Evolutionary conservation across 352 stramenopile species (phyloP).

Genomic region (Pilasporangium apinafurcum): DNA sequence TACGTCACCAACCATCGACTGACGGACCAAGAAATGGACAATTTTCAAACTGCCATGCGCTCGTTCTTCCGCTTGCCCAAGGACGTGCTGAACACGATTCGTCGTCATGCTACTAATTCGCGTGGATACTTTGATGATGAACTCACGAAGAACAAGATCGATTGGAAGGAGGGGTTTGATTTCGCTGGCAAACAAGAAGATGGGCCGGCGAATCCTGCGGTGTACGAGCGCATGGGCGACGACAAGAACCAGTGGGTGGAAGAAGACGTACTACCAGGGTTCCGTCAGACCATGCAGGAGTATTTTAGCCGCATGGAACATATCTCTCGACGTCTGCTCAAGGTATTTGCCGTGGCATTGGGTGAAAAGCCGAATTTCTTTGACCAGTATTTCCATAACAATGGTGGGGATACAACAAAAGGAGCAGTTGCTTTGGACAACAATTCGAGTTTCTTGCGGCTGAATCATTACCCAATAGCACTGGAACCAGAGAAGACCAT

Average conservation of each 20-base stretch:
- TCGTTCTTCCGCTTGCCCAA: slow-evolving; percentile 82
- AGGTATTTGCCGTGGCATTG: slow-evolving; percentile 53
- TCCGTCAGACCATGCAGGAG: slow-evolving; percentile 35
- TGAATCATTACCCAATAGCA: slow-evolving; percentile 89
- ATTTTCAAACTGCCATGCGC: slow-evolving; percentile 59
- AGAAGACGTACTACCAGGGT: slow-evolving; percentile 35
- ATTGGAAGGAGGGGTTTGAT: slow-evolving; percentile 92
- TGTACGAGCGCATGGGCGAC: slow-evolving; percentile 61
- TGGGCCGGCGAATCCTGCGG: slow-evolving; percentile 20
- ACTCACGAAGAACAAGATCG: slow-evolving; percentile 90
- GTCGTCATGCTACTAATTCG: slow-evolving; percentile 75
- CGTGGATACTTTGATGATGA: slow-evolving; percentile 93
- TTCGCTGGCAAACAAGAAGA: slow-evolving; percentile 36
- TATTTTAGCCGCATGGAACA: slow-evolving; percentile 51
- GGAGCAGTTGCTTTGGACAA: slow-evolving; percentile 2
- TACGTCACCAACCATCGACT: slow-evolving; percentile 87
- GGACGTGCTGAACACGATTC: slow-evolving; percentile 44
- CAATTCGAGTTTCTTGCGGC: slow-evolving; percentile 87
- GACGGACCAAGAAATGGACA: slow-evolving; percentile 39
- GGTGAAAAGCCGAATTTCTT: slow-evolving; percentile 46
- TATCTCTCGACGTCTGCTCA: slow-evolving; percentile 43
- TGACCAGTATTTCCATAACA: slow-evolving; percentile 47
- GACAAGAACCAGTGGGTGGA: slow-evolving; percentile 84
- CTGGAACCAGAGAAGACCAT: slow-evolving; percentile 37
- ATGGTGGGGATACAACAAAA: slow-evolving; percentile 2